phyloP scores from a whole-genome alignment of 2,329 filamentous ascomycete species.

The Ophiostoma ulmi region DNA sequence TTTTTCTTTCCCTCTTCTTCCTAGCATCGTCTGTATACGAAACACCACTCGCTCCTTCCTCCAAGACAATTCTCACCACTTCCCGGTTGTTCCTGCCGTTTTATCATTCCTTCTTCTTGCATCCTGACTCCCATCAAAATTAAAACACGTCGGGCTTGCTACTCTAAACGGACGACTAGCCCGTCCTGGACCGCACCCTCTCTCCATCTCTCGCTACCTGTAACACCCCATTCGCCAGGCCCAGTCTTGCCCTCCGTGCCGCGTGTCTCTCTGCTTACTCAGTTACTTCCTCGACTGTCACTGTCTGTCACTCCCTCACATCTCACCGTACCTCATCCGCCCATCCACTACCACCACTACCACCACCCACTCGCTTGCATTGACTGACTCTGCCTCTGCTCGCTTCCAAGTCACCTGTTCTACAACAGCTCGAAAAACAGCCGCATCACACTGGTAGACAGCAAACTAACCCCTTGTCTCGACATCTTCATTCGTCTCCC shows the following conservation, averaged over 20 bases:
- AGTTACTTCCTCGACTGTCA: neutral
- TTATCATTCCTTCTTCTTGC: neutral
- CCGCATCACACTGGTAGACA: neutral
- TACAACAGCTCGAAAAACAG: conserved; percentile 4
- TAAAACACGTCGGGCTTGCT: conserved; percentile 17
- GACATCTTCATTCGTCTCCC: conserved; percentile 1
- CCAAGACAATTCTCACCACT: neutral
- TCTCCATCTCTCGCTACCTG: conserved; percentile 27
- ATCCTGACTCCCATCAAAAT: neutral
- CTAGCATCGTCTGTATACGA: neutral
- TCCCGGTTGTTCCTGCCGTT: neutral
- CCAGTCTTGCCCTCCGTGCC: conserved; percentile 12
- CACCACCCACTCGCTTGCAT: conserved; percentile 8
- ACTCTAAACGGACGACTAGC: conserved; percentile 20
- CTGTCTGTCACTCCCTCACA: neutral
- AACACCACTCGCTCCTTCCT: neutral
- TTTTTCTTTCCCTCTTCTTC: neutral
- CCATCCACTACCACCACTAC: neutral
- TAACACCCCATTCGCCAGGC: conserved; percentile 29
- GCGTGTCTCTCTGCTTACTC: conserved; percentile 13
- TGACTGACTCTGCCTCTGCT: neutral
- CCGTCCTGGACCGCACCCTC: conserved; percentile 15
- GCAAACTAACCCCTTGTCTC: neutral
- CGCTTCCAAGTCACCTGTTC: conserved; percentile 7
- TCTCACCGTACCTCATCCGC: neutral